These are phyloP conservation scores for Aspergillus calidoustus DNA, from an alignment of 2,329 filamentous ascomycete species.

Conservation along the genomic window DNA sequence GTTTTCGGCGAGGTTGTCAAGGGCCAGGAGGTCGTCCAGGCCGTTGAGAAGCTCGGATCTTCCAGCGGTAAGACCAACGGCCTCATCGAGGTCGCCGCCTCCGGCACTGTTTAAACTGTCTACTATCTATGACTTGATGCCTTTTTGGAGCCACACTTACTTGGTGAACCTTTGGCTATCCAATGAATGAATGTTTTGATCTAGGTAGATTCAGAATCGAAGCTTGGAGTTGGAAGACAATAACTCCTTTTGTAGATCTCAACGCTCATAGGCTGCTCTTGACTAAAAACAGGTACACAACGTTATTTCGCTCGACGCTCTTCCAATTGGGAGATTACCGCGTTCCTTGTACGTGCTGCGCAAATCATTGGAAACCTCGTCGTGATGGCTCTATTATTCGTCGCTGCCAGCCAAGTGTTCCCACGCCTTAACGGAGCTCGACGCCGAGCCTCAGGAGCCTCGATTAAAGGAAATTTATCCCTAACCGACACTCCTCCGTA, in stretches of 20 bases:
- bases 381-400: no score
- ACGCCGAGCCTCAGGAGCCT: background rate
- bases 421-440: background rate
- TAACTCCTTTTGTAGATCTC: background rate
- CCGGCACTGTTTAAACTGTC: constrained; percentile 1
- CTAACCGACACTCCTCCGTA: background rate
- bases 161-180: background rate
- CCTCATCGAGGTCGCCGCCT: background rate
- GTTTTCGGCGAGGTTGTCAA: constrained; percentile 69
- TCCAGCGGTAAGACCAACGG: constrained; percentile 47
- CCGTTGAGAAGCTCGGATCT: constrained; percentile 63
- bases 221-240: background rate
- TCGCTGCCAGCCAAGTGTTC: background rate
- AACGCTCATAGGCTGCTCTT: background rate
- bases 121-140: background rate
- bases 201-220: background rate
- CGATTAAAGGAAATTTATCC: background rate
- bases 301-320: background rate
- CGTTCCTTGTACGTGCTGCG: background rate
- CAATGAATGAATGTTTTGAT: background rate
- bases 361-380: background rate
- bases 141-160: background rate
- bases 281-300: no score
- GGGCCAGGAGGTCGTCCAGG: constrained; percentile 57
- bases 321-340: background rate